Conservation (phyloP, 75 land plant genomes). For the Pinus taeda region DNA sequence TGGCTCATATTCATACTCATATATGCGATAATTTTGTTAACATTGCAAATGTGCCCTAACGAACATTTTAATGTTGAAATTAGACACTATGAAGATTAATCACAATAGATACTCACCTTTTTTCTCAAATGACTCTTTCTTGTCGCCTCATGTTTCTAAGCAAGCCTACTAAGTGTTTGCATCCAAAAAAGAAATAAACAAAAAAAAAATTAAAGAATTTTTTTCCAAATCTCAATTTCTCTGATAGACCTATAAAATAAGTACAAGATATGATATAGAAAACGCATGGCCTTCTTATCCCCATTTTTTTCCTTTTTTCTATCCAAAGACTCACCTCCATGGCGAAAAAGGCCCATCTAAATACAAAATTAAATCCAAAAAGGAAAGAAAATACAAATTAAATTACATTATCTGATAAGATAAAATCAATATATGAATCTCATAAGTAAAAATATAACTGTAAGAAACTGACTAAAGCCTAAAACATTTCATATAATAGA, state of each 20-base stretch:
- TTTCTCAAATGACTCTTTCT: conserved; percentile 84
- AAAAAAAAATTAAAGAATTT: neutral
- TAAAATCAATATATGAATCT: no score
- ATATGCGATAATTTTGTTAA: no score
- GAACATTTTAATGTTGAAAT: no score
- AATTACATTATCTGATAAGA: neutral
- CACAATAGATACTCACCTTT: conserved; percentile 34
- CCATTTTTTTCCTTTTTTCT: conserved; percentile 24
- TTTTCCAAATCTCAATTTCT: neutral
- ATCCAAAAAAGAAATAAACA: neutral
- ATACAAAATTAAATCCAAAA: neutral
- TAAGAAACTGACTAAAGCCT: neutral
- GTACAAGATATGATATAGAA: neutral
- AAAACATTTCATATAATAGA: neutral
- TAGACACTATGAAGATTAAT: neutral
- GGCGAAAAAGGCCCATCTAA: neutral
- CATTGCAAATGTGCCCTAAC: no score
- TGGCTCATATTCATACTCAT: no score
- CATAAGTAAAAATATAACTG: no score
- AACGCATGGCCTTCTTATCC: conserved; percentile 32
- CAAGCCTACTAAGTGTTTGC: conserved; percentile 67
- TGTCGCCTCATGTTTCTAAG: conserved; percentile 95
- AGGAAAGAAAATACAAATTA: neutral
- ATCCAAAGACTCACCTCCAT: conserved; percentile 15
- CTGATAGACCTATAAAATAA: neutral